phyloP scores from a whole-genome alignment of 2,329 filamentous ascomycete genomes.

The Byssothecium circinans region DNA sequence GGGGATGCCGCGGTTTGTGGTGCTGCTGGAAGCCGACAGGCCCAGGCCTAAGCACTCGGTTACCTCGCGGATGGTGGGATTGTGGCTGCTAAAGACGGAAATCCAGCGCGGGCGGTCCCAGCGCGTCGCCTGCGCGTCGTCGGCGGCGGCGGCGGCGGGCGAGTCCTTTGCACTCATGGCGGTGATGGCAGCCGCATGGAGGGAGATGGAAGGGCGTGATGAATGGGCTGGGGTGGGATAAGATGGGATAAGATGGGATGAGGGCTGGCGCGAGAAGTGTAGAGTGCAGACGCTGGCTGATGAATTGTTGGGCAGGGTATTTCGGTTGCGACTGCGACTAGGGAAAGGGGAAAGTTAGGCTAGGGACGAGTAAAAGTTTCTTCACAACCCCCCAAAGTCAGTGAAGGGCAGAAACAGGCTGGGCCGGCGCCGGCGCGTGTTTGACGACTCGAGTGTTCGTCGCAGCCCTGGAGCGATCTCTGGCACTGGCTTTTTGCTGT shows the following conservation, averaged over 20 bases:
- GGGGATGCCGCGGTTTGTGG: slow-evolving; percentile 42
- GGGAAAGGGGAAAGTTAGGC: slow-evolving; percentile 2
- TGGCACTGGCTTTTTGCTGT: no score
- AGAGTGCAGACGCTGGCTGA: no score
- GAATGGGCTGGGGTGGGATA: background rate
- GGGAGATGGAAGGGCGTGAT: background rate
- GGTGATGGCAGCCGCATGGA: background rate
- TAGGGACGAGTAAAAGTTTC: background rate
- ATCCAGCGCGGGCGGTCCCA: slow-evolving; percentile 42
- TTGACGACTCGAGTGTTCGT: no score
- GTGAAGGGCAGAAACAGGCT: no score
- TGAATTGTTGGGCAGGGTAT: background rate
- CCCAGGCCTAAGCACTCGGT: slow-evolving; percentile 41
- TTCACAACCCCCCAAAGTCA: background rate
- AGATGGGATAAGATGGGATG: background rate
- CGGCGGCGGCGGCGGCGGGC: slow-evolving; percentile 21
- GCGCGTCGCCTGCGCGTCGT: slow-evolving; percentile 36
- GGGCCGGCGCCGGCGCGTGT: no score
- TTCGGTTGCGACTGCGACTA: slow-evolving; percentile 1
- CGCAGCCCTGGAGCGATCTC: no score
- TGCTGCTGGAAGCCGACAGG: slow-evolving; percentile 38
- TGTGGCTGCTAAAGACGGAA: slow-evolving; percentile 41
- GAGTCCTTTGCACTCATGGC: slow-evolving; percentile 35
- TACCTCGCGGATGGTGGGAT: slow-evolving; percentile 42
- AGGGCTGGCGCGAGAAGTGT: no score